Conservation (phyloP, 768 basidiomycete species). For the Suillus americanus region DNA sequence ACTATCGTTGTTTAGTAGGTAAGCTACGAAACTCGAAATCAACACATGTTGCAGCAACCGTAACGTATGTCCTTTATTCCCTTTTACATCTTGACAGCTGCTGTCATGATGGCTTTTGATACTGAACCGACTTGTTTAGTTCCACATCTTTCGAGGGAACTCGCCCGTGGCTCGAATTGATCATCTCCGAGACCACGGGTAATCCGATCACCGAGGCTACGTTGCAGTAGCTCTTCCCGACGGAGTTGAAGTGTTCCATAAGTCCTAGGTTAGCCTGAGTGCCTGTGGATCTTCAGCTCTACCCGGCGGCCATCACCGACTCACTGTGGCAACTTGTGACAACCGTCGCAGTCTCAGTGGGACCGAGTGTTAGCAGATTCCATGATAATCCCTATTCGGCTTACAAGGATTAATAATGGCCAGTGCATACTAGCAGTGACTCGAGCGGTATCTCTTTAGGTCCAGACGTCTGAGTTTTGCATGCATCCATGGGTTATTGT, state of each 20-base stretch:
- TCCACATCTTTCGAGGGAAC: neutral
- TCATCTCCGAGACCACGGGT: neutral
- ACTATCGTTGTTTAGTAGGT: constrained; percentile 14
- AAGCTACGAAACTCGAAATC: neutral
- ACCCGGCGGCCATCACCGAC: neutral
- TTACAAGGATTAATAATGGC: neutral
- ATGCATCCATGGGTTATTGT: neutral
- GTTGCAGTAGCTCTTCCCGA: neutral
- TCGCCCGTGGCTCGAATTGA: neutral
- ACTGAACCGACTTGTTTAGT: neutral
- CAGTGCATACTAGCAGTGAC: neutral
- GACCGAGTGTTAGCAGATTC: no score
- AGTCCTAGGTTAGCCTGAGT: neutral
- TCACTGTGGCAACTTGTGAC: neutral
- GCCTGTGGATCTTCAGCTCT: neutral
- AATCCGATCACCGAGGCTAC: neutral
- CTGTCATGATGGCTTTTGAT: neutral
- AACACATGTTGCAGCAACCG: neutral
- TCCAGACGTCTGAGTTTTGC: neutral
- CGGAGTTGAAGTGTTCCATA: neutral
- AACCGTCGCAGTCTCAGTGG: no score
- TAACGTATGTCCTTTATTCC: neutral
- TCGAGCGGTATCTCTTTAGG: neutral
- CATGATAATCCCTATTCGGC: neutral
- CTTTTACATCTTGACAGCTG: neutral